Conservation (phyloP, 495 filamentous ascomycete species). For the Penicillium silybi region DNA sequence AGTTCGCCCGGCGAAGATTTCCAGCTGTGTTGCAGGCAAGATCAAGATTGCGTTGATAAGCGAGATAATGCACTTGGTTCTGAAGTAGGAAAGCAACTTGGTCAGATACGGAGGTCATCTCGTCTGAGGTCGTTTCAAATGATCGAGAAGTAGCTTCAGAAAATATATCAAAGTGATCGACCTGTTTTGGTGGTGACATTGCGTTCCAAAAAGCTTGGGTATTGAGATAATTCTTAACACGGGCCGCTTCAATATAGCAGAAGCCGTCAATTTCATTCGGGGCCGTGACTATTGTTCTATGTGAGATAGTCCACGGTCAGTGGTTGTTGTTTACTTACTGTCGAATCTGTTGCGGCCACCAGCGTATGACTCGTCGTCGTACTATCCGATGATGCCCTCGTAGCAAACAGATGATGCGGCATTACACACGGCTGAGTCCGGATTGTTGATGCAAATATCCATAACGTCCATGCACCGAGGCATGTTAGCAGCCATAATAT, state of each 20-base stretch:
- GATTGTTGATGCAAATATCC: conserved; percentile 24
- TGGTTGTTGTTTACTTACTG: conserved; percentile 19
- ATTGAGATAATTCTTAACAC: not conserved
- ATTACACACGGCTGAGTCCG: conserved; percentile 28
- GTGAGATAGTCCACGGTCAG: not conserved
- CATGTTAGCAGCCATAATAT: conserved; percentile 39
- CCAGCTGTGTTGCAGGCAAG: conserved; percentile 46
- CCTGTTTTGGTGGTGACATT: not conserved
- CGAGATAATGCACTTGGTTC: conserved; percentile 34
- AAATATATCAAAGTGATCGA: not conserved
- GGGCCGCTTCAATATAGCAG: not conserved
- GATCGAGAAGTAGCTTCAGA: not conserved
- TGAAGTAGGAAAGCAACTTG: conserved; percentile 32
- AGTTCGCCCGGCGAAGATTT: conserved; percentile 35
- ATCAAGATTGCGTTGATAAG: conserved; percentile 47
- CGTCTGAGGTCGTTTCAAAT: conserved; percentile 6
- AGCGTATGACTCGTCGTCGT: conserved; percentile 29
- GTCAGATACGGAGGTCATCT: conserved; percentile 16
- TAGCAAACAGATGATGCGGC: conserved; percentile 27
- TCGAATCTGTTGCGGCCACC: conserved; percentile 42
- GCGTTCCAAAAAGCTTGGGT: not conserved
- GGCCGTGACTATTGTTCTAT: not conserved
- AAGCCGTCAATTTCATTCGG: not conserved
- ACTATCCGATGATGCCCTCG: conserved; percentile 29
- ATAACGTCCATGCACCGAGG: conserved; percentile 38